Conservation (phyloP, 495 filamentous ascomycete genomes). For the Hamigera avellanea region DNA sequence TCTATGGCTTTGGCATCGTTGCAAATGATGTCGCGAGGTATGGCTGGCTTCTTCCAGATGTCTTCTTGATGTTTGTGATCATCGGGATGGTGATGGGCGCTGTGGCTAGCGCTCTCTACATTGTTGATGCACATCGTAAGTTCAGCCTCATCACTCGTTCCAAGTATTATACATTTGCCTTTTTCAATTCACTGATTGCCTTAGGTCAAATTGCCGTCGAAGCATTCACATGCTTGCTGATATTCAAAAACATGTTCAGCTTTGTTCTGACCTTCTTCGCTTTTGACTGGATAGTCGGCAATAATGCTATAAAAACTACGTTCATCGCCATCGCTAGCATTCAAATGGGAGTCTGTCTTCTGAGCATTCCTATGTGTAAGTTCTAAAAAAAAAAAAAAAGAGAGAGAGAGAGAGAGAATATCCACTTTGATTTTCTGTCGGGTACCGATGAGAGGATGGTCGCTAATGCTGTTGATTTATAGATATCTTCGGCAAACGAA, state of each 20-base stretch:
- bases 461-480: neutral
- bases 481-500: conserved; percentile 77
- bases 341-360: conserved; percentile 61
- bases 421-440: too few species aligned
- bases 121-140: conserved; percentile 87
- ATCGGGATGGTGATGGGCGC: conserved; percentile 87
- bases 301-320: conserved; percentile 40
- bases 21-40: conserved; percentile 45
- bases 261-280: conserved; percentile 76
- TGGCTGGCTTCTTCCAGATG: conserved; percentile 58
- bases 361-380: conserved; percentile 74
- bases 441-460: neutral
- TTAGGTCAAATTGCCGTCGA: conserved; percentile 75
- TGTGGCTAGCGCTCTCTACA: conserved; percentile 75
- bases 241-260: conserved; percentile 91
- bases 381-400: too few species aligned
- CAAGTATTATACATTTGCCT: too few species aligned
- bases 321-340: conserved; percentile 66
- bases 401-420: too few species aligned
- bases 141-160: conserved; percentile 9
- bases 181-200: conserved; percentile 3
- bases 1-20: conserved; percentile 76
- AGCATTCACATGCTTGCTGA: conserved; percentile 77
- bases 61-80: conserved; percentile 68
- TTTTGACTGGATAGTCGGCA: conserved; percentile 62